These are phyloP conservation scores for Epicoccum nigrum DNA, from an alignment of 2,329 filamentous ascomycete species.

Conservation along the genomic window DNA sequence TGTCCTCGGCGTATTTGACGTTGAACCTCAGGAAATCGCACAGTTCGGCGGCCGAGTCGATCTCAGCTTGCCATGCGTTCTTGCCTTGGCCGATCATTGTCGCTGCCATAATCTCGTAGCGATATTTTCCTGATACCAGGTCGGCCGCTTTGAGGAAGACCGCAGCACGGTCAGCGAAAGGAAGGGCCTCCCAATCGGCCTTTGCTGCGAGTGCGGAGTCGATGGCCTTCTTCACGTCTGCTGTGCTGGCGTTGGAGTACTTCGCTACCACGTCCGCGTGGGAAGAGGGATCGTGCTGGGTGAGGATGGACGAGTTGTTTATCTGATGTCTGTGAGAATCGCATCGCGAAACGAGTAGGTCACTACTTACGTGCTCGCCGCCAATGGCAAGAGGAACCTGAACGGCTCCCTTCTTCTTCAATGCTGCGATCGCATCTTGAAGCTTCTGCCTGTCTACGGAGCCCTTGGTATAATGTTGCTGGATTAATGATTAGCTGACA, in stretches of 20 bases:
- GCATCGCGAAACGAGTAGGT: not conserved
- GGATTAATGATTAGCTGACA: slow-evolving; percentile 19
- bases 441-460: slow-evolving; percentile 80
- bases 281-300: slow-evolving; percentile 82
- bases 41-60: slow-evolving; percentile 90
- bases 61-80: slow-evolving; percentile 99
- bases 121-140: slow-evolving; percentile 87
- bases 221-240: slow-evolving; percentile 81
- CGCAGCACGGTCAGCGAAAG: slow-evolving; percentile 88
- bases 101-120: slow-evolving; percentile 94
- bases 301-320: slow-evolving; percentile 68
- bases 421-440: slow-evolving; percentile 71
- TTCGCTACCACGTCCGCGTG: slow-evolving; percentile 78
- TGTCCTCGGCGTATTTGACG: slow-evolving; percentile 89
- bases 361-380: slow-evolving; percentile 72
- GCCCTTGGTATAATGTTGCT: slow-evolving; percentile 90
- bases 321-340: slow-evolving; percentile 56
- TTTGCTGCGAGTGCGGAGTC: slow-evolving; percentile 85
- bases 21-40: slow-evolving; percentile 94
- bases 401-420: slow-evolving; percentile 72
- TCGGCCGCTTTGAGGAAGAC: slow-evolving; percentile 97
- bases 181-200: slow-evolving; percentile 80
- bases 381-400: slow-evolving; percentile 83
- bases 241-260: slow-evolving; percentile 80
- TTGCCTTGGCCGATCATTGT: slow-evolving; percentile 98